These are phyloP conservation scores for Talinum fruticosum DNA, from an alignment of 148 eudicot genomes.

Conservation along the genomic window DNA sequence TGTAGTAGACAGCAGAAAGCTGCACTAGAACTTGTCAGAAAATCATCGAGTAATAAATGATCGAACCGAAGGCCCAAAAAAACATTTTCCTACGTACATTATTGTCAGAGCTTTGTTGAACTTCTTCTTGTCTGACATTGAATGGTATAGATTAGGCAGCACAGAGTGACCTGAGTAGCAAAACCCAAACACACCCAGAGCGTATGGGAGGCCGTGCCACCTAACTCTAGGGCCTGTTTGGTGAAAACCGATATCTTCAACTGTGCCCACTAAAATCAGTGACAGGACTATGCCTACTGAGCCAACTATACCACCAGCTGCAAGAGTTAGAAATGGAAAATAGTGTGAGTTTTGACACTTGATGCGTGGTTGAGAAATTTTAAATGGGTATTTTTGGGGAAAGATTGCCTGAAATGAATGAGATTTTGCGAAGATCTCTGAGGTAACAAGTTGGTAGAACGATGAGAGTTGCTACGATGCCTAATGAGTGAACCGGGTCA, in stretches of 20 bases:
- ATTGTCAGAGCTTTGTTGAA: constrained; percentile 57
- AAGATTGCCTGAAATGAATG: constrained; percentile 69
- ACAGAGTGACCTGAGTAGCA: constrained; percentile 87
- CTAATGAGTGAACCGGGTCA: constrained; percentile 57
- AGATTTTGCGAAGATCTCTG: constrained; percentile 62
- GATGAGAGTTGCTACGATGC: constrained; percentile 54
- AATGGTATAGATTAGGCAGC: constrained; percentile 83
- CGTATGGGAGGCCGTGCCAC: constrained; percentile 73
- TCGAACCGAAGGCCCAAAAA: background rate
- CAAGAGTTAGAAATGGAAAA: background rate
- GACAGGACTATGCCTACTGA: constrained; percentile 55
- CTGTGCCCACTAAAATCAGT: constrained; percentile 48
- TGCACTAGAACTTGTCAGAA: constrained; percentile 31
- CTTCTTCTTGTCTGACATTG: constrained; percentile 81
- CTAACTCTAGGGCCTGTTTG: constrained; percentile 53
- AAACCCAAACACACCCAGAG: constrained; percentile 78
- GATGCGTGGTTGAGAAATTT: background rate
- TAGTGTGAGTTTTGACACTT: background rate
- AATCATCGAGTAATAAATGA: background rate
- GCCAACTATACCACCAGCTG: constrained; percentile 76
- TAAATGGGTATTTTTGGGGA: background rate
- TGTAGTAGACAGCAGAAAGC: constrained; percentile 59
- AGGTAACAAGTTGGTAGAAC: constrained; percentile 73
- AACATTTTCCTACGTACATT: constrained; percentile 30
- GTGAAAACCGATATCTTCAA: constrained; percentile 61